Base-by-base conservation (phyloP, 805 yeast genomes). In the Sugiyamaella floridensis region DNA sequence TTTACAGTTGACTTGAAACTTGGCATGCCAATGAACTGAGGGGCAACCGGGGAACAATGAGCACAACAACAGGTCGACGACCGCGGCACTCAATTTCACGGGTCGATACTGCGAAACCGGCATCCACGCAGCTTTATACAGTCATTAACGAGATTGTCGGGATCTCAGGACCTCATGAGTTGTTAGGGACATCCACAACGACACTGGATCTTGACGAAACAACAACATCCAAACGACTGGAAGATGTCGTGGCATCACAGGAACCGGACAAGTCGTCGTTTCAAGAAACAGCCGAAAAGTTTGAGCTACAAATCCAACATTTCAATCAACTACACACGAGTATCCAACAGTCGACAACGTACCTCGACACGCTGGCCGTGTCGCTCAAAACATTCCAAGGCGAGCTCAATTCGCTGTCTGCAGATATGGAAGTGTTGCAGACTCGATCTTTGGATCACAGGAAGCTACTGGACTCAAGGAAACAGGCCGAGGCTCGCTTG, bases 341-440 rank as follows among this genome's bases (percentile, higher is more conserved):
- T 40, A 60, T 54, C 8, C 43, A 43, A 20, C 40, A 42, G 37
- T 47, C 63, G 4, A 57, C 50, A 34, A 48, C 43, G 40, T 34
- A 47, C 12, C 48, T 81, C 40, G 66, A 63, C 40, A 85, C 87
- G 2, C 68, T 86, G 32, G 78, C 77, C 53, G 65, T 67, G 1
- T 79, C 81, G 54, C 69, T 88, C 47, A 63, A 64, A 10, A 67
- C 71, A 32, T 87, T 89, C 67, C 83, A 83, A 62, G 53, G 61
- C 2, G 84, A 84, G 54, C 73, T 85, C 51, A 70, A 76, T 8
- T 70, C 74, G 22, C 69, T 83, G 42, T 80, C 88, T 0, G 64
- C 70, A 18, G 89, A 85, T 56, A 76, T 85, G 76, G 83, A 79
- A 60, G 73, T 73, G 45, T 72, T 85, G 37, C 84, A 82, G 59